Evolutionary conservation across 2,329 filamentous ascomycete genomes (phyloP).

Genomic region (Amesomyces nigricolor): DNA sequence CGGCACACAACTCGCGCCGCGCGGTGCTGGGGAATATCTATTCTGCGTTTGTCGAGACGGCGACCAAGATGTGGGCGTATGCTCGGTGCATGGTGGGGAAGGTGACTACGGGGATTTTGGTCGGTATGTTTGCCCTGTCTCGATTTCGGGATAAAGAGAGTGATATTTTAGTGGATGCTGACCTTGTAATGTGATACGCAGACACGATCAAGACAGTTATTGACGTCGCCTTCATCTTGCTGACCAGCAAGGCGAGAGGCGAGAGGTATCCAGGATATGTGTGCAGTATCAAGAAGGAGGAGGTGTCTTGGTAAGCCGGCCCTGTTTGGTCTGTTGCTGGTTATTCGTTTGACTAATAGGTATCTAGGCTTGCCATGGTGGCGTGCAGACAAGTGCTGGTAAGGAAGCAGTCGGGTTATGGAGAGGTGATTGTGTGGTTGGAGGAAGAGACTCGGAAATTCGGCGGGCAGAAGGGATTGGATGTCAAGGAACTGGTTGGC

Average conservation of each 20-base stretch:
- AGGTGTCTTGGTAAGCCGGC: slow-evolving; percentile 57
- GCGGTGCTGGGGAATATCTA: slow-evolving; percentile 72
- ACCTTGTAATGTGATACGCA: slow-evolving; percentile 26
- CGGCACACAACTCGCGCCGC: slow-evolving; percentile 62
- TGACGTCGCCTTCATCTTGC: slow-evolving; percentile 56
- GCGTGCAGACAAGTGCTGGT: slow-evolving; percentile 66
- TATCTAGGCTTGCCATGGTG: slow-evolving; percentile 55
- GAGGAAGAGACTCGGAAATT: slow-evolving; percentile 41
- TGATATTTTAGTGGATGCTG: neutral
- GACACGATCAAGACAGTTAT: slow-evolving; percentile 62
- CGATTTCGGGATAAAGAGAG: neutral
- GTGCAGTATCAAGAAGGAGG: slow-evolving; percentile 54
- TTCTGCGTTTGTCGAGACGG: slow-evolving; percentile 69
- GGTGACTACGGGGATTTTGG: slow-evolving; percentile 56
- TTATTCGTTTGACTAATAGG: slow-evolving; percentile 1
- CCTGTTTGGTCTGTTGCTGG: neutral
- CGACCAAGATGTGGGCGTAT: slow-evolving; percentile 67
- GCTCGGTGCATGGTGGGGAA: slow-evolving; percentile 55
- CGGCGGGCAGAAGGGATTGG: slow-evolving; percentile 18
- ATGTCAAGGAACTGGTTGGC: slow-evolving; percentile 13
- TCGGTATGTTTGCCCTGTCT: slow-evolving; percentile 43
- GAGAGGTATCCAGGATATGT: slow-evolving; percentile 45
- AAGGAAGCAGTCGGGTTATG: slow-evolving; percentile 66
- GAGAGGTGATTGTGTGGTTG: slow-evolving; percentile 63
- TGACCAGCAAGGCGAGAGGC: slow-evolving; percentile 50